These are phyloP conservation scores for Pogostemon cablin DNA, from an alignment of 257 asterid genomes.

Conservation along the genomic window DNA sequence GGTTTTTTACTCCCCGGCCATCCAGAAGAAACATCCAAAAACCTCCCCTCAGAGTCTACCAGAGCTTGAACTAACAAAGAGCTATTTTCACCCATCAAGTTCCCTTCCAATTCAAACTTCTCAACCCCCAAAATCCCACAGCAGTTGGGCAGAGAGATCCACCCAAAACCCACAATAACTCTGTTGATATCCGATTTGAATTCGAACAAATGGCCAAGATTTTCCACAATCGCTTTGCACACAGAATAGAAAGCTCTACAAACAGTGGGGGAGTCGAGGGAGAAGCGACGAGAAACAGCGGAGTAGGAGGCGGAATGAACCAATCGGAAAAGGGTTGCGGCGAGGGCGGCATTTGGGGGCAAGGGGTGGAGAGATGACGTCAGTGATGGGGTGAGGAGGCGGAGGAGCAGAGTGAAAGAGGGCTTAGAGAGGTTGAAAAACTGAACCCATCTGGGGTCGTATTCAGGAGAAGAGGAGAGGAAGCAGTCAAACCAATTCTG, in stretches of 20 bases:
- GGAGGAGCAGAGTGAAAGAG: constrained; percentile 80
- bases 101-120: constrained; percentile 57
- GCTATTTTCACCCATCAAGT: constrained; percentile 43
- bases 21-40: constrained; percentile 89
- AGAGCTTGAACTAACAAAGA: constrained; percentile 76
- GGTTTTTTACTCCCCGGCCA: constrained; percentile 75
- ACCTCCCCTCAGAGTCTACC: constrained; percentile 94
- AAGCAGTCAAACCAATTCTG: constrained; percentile 65
- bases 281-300: constrained; percentile 65
- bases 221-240: constrained; percentile 73
- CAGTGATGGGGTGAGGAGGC: constrained; percentile 69
- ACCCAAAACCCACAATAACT: constrained; percentile 76
- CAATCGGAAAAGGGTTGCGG: constrained; percentile 71
- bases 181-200: constrained; percentile 71
- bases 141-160: constrained; percentile 89
- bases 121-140: constrained; percentile 86
- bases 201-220: constrained; percentile 80
- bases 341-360: constrained; percentile 63
- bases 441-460: constrained; percentile 73
- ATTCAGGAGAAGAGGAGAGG: constrained; percentile 52
- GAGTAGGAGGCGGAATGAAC: constrained; percentile 71
- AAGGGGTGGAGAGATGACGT: constrained; percentile 56
- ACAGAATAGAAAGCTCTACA: constrained; percentile 79
- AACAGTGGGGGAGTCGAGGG: constrained; percentile 53
- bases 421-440: constrained; percentile 68